A percentile compares a stretch with the other conserved stretches of the same genome.
phyloP scores from a whole-genome alignment of 2,329 filamentous ascomycete genomes.

The Chlorencoelia australis region DNA sequence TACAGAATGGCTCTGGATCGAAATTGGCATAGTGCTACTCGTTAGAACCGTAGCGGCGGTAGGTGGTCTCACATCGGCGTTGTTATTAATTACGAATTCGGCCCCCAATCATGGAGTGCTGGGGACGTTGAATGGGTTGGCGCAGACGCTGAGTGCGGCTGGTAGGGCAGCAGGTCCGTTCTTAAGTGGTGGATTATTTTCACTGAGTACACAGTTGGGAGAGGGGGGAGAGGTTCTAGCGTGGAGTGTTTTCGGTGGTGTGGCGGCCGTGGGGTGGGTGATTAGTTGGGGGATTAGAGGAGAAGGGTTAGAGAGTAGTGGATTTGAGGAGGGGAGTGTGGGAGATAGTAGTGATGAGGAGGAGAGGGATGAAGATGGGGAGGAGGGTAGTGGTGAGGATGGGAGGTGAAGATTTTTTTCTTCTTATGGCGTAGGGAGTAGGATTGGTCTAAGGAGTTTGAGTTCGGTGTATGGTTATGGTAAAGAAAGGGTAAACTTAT shows the following conservation, averaged over 20 bases:
- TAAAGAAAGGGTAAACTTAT: too few relatives aligned
- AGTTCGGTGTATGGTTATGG: too few relatives aligned
- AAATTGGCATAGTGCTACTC: slow-evolving; percentile 71
- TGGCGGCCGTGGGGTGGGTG: slow-evolving; percentile 71
- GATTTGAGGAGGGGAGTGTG: slow-evolving; percentile 30
- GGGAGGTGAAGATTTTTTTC: too few relatives aligned
- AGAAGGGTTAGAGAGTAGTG: slow-evolving; percentile 47
- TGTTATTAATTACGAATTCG: slow-evolving; percentile 93
- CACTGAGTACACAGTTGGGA: slow-evolving; percentile 59
- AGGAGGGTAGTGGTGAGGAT: slow-evolving; percentile 10
- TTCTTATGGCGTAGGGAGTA: too few relatives aligned
- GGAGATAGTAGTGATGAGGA: slow-evolving; percentile 15
- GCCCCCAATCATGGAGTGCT: slow-evolving; percentile 77
- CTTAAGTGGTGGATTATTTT: slow-evolving; percentile 77
- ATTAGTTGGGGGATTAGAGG: slow-evolving; percentile 70
- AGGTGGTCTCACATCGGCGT: slow-evolving; percentile 77
- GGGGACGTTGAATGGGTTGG: slow-evolving; percentile 84
- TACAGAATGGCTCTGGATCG: slow-evolving; percentile 63
- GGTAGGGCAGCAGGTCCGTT: slow-evolving; percentile 85
- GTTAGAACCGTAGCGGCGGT: slow-evolving; percentile 90
- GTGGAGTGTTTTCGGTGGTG: slow-evolving; percentile 79
- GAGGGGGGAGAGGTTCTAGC: slow-evolving; percentile 77
- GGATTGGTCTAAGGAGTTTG: too few relatives aligned
- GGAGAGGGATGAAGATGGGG: slow-evolving; percentile 19
- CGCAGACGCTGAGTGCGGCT: slow-evolving; percentile 85